Conservation (phyloP, 2,329 filamentous ascomycete species). For the Fusarium euwallaceae region DNA sequence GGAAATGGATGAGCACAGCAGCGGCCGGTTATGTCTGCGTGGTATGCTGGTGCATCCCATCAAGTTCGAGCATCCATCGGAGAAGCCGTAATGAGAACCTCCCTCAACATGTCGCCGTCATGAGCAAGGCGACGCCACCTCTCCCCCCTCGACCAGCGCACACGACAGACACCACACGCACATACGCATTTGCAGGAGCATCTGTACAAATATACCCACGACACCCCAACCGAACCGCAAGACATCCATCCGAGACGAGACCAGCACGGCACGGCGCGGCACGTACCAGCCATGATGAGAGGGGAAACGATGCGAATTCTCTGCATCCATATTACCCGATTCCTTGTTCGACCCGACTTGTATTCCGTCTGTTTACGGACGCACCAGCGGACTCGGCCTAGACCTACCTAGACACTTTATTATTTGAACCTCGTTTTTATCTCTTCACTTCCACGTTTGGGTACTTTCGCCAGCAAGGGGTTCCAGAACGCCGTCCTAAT, state of each 20-base stretch:
- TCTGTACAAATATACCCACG: conserved; percentile 50
- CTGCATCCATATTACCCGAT: conserved; percentile 41
- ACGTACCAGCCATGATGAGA: conserved; percentile 29
- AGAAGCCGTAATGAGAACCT: conserved; percentile 47
- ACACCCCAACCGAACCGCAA: conserved; percentile 42
- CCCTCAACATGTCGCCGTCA: conserved; percentile 40
- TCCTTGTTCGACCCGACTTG: conserved; percentile 38
- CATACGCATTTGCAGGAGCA: conserved; percentile 49
- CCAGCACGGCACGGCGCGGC: background rate
- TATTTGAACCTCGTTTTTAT: conserved; percentile 43
- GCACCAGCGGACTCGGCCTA: conserved; percentile 43
- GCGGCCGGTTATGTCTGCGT: conserved; percentile 81
- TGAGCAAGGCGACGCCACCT: conserved; percentile 46
- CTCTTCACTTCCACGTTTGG: conserved; percentile 45
- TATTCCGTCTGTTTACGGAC: conserved; percentile 43
- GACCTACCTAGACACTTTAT: conserved; percentile 48
- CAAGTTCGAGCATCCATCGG: conserved; percentile 72
- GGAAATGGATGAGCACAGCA: conserved; percentile 59
- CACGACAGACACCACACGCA: conserved; percentile 47
- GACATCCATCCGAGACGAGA: conserved; percentile 40
- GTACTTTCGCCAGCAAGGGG: conserved; percentile 43
- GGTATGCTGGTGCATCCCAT: conserved; percentile 87
- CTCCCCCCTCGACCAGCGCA: conserved; percentile 38
- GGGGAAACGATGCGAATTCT: conserved; percentile 40
- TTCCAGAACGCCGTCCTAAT: conserved; percentile 44